Percentiles rank a stretch among this genome's conserved stretches.
Evolutionary conservation across 495 filamentous ascomycete species (phyloP).

Genomic region (Talaromyces adpressus): DNA sequence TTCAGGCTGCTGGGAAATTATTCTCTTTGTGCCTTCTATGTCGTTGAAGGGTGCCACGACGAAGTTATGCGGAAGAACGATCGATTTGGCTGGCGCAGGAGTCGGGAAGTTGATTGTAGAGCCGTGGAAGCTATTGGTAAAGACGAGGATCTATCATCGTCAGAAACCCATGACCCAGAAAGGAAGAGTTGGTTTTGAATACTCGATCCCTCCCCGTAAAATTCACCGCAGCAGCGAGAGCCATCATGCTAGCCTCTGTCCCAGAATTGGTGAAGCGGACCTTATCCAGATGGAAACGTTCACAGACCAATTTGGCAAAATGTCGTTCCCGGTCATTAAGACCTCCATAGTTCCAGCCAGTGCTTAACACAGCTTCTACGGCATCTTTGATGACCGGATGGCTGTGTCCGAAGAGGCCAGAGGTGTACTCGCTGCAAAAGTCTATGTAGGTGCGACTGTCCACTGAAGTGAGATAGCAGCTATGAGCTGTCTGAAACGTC

Average conservation of each 20-base stretch:
- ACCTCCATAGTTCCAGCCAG: neutral
- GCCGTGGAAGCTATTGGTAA: slow-evolving; percentile 20
- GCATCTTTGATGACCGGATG: slow-evolving; percentile 28
- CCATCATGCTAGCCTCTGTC: slow-evolving; percentile 31
- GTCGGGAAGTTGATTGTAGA: slow-evolving; percentile 10
- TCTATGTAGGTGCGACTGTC: slow-evolving; percentile 25
- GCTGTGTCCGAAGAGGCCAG: slow-evolving; percentile 40
- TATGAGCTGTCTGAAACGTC: neutral
- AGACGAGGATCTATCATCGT: slow-evolving; percentile 16
- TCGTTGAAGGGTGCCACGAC: no score
- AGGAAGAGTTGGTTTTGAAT: no score
- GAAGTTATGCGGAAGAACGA: no score
- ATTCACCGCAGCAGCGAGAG: slow-evolving; percentile 23
- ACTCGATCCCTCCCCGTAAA: no score
- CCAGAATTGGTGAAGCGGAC: slow-evolving; percentile 30
- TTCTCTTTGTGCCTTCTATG: no score
- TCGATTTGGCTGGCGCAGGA: no score
- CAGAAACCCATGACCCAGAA: no score
- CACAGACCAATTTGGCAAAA: slow-evolving; percentile 16
- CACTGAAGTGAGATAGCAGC: neutral
- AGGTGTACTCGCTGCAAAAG: neutral
- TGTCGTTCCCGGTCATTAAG: neutral
- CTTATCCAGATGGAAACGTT: slow-evolving; percentile 7
- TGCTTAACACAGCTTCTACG: neutral
- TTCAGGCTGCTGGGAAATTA: no score